Evolutionary conservation across 495 filamentous ascomycete species (phyloP), one percentile per base, ranked within the genome.

Genomic region (Podospora appendiculata): DNA sequence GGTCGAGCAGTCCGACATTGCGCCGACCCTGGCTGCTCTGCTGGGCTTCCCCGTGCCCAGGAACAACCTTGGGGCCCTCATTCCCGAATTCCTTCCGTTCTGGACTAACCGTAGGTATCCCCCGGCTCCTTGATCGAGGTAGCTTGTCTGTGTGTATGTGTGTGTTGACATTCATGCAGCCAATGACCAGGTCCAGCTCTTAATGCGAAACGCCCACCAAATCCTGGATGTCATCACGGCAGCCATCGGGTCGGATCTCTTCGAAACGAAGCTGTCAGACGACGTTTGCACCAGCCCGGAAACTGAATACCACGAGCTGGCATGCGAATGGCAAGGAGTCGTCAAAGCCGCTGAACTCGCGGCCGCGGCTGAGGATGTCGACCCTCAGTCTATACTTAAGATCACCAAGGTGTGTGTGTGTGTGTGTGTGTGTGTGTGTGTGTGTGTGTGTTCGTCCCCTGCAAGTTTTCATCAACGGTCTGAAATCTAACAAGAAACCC

Each of bases 1-100:
- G 12, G 79, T 97, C 38, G 88, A 97, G 60, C 93, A 99, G 70
- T 92, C 88, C 8, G 93, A 99, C 70, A 77, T 97, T 51, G 88
- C 87, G 3, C 90, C 93, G 3, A 95, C 91, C 0, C 67, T 99
- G n/a, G 89, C 87, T 33, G 88, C 84, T 5, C 70, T 97, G 33
- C 75, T 99, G 39, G 90, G 90, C 6, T 82, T 97, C 57, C 92
- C 94, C 0, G 77, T 95, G 14, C 87, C 93, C n/a, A 78, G 84
- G 68, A 99, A 99, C 61, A 97, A 87, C 58, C 69, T 97, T 0
- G 93, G 93, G 2, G 83, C 90, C 14, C 87, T 96, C 48, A 93
- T 97, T 47, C 76, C 83, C 4, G 79, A 87, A 8, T 79, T 97
- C 55, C 70, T 96, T 9, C 68, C 70, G 3, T 79, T 96, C 59